These are phyloP conservation scores for Aspergillus incahuasiensis DNA, from an alignment of 495 filamentous ascomycete genomes.

Conservation along the genomic window DNA sequence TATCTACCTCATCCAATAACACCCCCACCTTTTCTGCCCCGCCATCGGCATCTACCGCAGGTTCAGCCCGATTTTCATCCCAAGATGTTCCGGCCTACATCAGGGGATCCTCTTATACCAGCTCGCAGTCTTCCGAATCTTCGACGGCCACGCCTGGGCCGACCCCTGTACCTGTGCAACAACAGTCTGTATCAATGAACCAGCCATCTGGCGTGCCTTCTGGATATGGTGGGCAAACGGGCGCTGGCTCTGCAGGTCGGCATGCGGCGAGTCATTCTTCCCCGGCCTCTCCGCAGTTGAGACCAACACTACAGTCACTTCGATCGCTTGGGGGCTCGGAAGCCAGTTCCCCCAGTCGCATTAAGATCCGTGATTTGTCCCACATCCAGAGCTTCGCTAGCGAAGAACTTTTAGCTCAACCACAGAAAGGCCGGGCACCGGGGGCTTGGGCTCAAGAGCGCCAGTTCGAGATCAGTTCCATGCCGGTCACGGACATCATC, in stretches of 20 bases:
- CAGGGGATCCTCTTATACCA: constrained; percentile 26
- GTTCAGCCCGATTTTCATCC: constrained; percentile 33
- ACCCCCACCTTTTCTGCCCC: constrained; percentile 41
- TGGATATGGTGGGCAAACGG: constrained; percentile 13
- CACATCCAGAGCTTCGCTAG: constrained; percentile 87
- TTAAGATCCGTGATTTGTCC: constrained; percentile 77
- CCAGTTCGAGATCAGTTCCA: constrained; percentile 91
- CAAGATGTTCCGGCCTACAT: constrained; percentile 43
- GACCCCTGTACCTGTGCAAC: constrained; percentile 22
- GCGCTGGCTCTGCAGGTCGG: constrained; percentile 5
- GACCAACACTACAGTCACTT: constrained; percentile 48
- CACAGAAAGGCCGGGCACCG: constrained; percentile 39
- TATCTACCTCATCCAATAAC: constrained; percentile 33
- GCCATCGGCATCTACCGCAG: constrained; percentile 32
- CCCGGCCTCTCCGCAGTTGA: constrained; percentile 50
- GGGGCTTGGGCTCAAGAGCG: constrained; percentile 47
- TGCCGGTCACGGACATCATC: constrained; percentile 97
- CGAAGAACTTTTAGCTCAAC: constrained; percentile 60
- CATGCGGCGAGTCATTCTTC: constrained; percentile 28
- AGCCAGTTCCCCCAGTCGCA: constrained; percentile 64
- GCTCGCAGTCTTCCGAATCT: constrained; percentile 22
- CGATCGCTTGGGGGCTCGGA: constrained; percentile 49
- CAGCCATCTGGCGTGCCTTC: constrained; percentile 18
- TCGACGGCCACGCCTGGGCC: constrained; percentile 27
- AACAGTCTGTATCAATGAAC: constrained; percentile 30